Percentiles rank a stretch among this genome's conserved stretches.
Conservation (phyloP, 768 basidiomycete species). For the Dictyophora rubrovolvata region DNA sequence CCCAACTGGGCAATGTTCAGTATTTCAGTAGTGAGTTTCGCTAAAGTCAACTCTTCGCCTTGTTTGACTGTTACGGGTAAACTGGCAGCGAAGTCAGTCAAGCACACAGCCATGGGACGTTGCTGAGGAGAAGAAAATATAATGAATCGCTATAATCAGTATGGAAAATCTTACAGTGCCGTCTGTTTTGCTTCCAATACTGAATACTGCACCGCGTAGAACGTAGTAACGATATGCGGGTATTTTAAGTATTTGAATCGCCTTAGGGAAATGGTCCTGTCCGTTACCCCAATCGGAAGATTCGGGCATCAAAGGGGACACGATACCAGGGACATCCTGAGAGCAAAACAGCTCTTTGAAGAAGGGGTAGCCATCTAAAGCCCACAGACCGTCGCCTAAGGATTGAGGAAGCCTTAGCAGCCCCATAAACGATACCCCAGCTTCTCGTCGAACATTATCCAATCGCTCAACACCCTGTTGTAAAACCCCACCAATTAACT, state of each 20-base stretch:
- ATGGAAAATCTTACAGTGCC: conserved; percentile 55
- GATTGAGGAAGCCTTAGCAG: conserved; percentile 33
- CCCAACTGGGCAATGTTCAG: conserved; percentile 42
- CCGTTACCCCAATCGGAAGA: conserved; percentile 58
- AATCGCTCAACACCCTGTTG: conserved; percentile 88
- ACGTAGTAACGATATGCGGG: conserved; percentile 50
- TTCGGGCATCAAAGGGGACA: conserved; percentile 22
- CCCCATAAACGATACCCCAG: conserved; percentile 50
- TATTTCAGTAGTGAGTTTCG: conserved; percentile 49
- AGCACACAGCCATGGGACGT: conserved; percentile 51
- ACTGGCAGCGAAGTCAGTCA: conserved; percentile 45
- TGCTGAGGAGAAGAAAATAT: conserved; percentile 35
- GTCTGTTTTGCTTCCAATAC: conserved; percentile 75
- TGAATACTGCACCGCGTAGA: conserved; percentile 64
- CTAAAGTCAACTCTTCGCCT: conserved; percentile 33
- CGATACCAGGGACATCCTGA: neutral
- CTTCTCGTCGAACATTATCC: conserved; percentile 79
- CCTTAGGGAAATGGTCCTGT: conserved; percentile 64
- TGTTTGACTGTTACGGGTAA: conserved; percentile 33
- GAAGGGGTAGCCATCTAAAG: conserved; percentile 35
- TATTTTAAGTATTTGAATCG: conserved; percentile 54
- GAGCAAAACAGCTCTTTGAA: conserved; percentile 41
- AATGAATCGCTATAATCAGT: conserved; percentile 11
- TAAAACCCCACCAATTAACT: conserved; percentile 53
- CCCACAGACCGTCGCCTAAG: conserved; percentile 32